These are phyloP conservation scores for Saposhnikovia divaricata DNA, from an alignment of 129 eudicot genomes.

Conservation along the genomic window DNA sequence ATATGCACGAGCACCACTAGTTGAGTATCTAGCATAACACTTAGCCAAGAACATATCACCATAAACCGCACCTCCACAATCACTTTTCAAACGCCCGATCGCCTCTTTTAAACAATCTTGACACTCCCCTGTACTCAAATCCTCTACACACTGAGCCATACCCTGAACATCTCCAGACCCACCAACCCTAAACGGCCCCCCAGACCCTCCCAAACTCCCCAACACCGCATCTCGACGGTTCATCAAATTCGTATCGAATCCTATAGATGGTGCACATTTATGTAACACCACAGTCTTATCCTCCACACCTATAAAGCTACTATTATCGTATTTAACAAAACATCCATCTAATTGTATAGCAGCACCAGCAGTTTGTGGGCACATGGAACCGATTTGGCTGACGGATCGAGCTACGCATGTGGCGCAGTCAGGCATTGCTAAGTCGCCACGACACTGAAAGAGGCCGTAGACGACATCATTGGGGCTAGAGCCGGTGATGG, in stretches of 20 bases:
- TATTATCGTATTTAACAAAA: constrained; percentile 70
- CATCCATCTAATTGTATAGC: constrained; percentile 82
- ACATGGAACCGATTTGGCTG: constrained; percentile 41
- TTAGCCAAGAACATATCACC: constrained; percentile 88
- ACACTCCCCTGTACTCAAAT: constrained; percentile 77
- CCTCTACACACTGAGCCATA: constrained; percentile 91
- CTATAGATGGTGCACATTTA: constrained; percentile 79
- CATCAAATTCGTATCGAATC: constrained; percentile 38
- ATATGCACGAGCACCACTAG: constrained; percentile 61
- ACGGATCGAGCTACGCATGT: constrained; percentile 77
- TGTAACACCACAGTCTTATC: constrained; percentile 74
- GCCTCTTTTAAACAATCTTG: constrained; percentile 79
- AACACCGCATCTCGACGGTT: constrained; percentile 66
- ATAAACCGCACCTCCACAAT: constrained; percentile 74
- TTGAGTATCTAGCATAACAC: constrained; percentile 80
- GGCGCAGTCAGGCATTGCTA: constrained; percentile 92
- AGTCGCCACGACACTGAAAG: constrained; percentile 83
- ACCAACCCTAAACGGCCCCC: constrained; percentile 59
- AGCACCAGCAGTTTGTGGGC: constrained; percentile 62
- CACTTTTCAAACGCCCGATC: constrained; percentile 63
- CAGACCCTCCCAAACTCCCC: constrained; percentile 46
- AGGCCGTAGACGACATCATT: constrained; percentile 67
- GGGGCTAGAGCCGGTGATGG: constrained; percentile 59
- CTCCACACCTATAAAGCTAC: constrained; percentile 59
- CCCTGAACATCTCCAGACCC: constrained; percentile 77